Conservation (phyloP, 2,329 filamentous ascomycete genomes). For the Cryoendolithus antarcticus region DNA sequence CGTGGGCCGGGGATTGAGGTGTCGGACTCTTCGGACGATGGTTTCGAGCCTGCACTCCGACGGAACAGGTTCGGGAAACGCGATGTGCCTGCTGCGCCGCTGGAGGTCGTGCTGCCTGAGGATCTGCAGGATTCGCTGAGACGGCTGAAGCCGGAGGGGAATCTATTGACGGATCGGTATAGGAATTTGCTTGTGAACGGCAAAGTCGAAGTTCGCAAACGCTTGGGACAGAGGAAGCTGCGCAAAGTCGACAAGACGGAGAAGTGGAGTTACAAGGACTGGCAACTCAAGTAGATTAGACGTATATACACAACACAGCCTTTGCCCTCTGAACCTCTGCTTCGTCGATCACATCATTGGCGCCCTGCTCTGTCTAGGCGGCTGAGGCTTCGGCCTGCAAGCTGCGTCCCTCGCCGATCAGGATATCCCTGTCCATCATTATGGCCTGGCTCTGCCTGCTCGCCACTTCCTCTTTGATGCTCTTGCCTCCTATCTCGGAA, state of each 20-base stretch:
- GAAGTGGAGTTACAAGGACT: slow-evolving; percentile 98
- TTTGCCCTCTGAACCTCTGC: background rate
- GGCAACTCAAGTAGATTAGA: slow-evolving; percentile 39
- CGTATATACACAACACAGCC: background rate
- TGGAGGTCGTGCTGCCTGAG: slow-evolving; percentile 38
- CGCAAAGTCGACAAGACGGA: slow-evolving; percentile 70
- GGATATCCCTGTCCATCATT: slow-evolving; percentile 5
- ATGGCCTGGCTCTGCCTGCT: slow-evolving; percentile 2
- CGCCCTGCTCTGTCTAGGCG: too few relatives aligned
- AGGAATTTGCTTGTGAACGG: slow-evolving; percentile 77
- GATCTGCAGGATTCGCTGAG: slow-evolving; percentile 39
- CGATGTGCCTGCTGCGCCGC: slow-evolving; percentile 55
- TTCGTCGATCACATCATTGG: too few relatives aligned
- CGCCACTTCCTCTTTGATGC: slow-evolving; percentile 3
- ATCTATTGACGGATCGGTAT: slow-evolving; percentile 83
- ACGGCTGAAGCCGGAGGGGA: slow-evolving; percentile 75
- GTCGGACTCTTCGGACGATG: slow-evolving; percentile 19
- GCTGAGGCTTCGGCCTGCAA: background rate
- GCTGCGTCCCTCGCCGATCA: slow-evolving; percentile 2
- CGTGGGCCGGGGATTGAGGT: slow-evolving; percentile 1
- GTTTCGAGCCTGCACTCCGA: slow-evolving; percentile 38
- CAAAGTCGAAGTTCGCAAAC: slow-evolving; percentile 72
- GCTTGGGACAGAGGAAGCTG: slow-evolving; percentile 71
- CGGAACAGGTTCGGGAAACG: slow-evolving; percentile 62
- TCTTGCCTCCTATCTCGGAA: slow-evolving; percentile 3